phyloP scores from a whole-genome alignment of 768 basidiomycete genomes.

The Amanita rubescens region DNA sequence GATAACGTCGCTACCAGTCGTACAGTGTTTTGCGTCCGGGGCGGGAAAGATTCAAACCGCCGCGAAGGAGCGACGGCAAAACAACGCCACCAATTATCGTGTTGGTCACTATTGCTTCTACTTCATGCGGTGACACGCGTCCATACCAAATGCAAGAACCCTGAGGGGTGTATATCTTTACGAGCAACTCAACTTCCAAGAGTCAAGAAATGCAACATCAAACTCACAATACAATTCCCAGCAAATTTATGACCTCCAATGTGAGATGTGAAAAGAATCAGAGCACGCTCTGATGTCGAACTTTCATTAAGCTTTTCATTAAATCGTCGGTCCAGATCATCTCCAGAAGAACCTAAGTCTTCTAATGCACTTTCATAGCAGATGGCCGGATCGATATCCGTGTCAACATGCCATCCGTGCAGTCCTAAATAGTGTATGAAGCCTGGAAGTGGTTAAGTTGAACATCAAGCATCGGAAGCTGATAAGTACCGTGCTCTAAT shows the following conservation, averaged over 20 bases:
- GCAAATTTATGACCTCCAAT: constrained; percentile 91
- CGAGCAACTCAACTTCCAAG: constrained; percentile 1
- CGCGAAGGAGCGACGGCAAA: constrained; percentile 78
- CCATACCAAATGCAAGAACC: constrained; percentile 92
- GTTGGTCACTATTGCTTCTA: constrained; percentile 76
- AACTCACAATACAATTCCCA: constrained; percentile 81
- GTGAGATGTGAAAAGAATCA: constrained; percentile 85
- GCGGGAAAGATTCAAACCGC: constrained; percentile 70
- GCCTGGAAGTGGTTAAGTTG: constrained; percentile 30
- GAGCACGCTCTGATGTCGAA: constrained; percentile 54
- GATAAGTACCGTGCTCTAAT: constrained; percentile 57
- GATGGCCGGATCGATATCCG: constrained; percentile 56
- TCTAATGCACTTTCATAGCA: constrained; percentile 51
- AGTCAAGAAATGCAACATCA: neutral
- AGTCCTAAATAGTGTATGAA: constrained; percentile 55
- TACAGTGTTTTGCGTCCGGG: constrained; percentile 62
- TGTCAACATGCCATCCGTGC: constrained; percentile 71
- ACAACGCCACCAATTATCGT: constrained; percentile 84
- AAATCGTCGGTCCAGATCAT: constrained; percentile 51
- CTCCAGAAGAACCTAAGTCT: constrained; percentile 41
- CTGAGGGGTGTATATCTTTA: constrained; percentile 78
- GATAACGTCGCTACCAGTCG: constrained; percentile 50
- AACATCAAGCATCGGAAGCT: constrained; percentile 10
- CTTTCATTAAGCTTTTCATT: constrained; percentile 45
- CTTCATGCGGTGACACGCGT: constrained; percentile 85